phyloP scores from a whole-genome alignment of 2,329 filamentous ascomycete species.

The Fusarium dlaminii region DNA sequence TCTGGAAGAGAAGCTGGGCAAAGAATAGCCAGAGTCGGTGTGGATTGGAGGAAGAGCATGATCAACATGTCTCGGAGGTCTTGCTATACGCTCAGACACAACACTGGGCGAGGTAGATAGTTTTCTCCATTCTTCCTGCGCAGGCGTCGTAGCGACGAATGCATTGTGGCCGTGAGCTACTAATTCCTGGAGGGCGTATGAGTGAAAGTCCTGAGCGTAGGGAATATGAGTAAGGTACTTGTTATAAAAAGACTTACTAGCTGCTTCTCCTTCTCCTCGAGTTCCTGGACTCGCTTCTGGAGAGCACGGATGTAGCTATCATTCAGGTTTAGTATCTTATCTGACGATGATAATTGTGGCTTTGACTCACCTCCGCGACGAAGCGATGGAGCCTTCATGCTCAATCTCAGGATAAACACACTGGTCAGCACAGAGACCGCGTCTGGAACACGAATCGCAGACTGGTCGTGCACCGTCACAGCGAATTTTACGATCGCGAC shows the following conservation, averaged over 20 bases:
- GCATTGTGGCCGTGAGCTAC: conserved; percentile 20
- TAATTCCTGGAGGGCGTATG: conserved; percentile 23
- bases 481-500: conserved; percentile 45
- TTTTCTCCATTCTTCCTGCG: conserved; percentile 38
- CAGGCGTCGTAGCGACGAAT: conserved; percentile 30
- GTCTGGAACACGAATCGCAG: conserved; percentile 41
- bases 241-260: conserved; percentile 30
- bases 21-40: conserved; percentile 23
- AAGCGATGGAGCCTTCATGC: conserved; percentile 43
- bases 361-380: conserved; percentile 37
- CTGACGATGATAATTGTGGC: neutral
- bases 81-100: conserved; percentile 27
- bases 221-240: neutral
- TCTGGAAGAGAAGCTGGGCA: conserved; percentile 21
- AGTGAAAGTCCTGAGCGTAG: neutral
- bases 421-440: conserved; percentile 38
- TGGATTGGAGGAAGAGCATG: conserved; percentile 37
- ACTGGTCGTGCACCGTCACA: conserved; percentile 42
- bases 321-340: neutral
- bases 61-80: conserved; percentile 22
- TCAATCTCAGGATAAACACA: conserved; percentile 43
- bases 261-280: conserved; percentile 40
- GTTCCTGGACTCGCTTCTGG: conserved; percentile 42
- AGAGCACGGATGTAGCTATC: conserved; percentile 41
- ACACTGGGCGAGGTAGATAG: conserved; percentile 30